Percentiles rank a stretch among this genome's conserved stretches.
Conservation (phyloP, 768 basidiomycete genomes). For the Phanerodontia chrysosporium region DNA sequence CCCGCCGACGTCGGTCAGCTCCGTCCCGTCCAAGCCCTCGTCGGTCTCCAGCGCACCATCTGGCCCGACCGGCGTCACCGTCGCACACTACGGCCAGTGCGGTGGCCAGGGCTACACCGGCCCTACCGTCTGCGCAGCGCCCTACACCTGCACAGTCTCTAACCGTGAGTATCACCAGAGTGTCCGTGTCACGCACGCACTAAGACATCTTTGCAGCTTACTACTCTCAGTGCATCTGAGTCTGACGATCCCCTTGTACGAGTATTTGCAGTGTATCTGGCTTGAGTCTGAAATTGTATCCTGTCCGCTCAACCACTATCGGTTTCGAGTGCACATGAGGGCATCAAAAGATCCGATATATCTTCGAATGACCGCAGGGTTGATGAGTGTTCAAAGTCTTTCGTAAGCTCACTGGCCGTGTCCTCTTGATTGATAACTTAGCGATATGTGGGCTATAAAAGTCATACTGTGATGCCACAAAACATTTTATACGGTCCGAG, state of each 20-base stretch:
- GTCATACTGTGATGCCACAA: too few relatives aligned
- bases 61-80: not conserved
- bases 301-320: too few relatives aligned
- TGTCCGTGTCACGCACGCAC: not conserved
- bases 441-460: too few relatives aligned
- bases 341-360: too few relatives aligned
- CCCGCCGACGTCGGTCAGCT: slow-evolving; percentile 5
- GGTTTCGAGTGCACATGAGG: too few relatives aligned
- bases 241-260: not conserved
- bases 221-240: slow-evolving; percentile 15
- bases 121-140: slow-evolving; percentile 8
- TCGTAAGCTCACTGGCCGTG: too few relatives aligned
- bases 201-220: not conserved
- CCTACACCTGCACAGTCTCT: slow-evolving; percentile 9
- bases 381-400: too few relatives aligned
- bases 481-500: too few relatives aligned
- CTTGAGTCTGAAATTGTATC: too few relatives aligned
- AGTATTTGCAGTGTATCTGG: too few relatives aligned
- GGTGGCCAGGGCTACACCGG: slow-evolving; percentile 11
- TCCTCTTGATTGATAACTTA: too few relatives aligned
- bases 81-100: slow-evolving; percentile 15
- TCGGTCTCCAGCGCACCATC: not conserved
- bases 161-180: slow-evolving; percentile 6
- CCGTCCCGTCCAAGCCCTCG: not conserved
- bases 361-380: too few relatives aligned